Evolutionary conservation across 768 basidiomycete genomes (phyloP).

Genomic region (Lactarius tabidus): DNA sequence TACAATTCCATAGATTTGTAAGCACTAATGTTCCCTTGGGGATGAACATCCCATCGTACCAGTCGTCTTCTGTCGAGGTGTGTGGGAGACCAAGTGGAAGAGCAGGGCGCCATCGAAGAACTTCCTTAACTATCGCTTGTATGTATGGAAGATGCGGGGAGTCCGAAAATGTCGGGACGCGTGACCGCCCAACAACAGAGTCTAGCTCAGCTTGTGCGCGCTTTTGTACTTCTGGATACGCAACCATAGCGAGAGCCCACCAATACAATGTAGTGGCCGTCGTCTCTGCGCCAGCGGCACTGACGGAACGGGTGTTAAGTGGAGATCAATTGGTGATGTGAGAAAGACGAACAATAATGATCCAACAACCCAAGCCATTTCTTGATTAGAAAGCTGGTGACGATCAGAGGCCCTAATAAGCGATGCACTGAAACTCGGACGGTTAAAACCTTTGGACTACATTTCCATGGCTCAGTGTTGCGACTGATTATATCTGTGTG

Average conservation of each 20-base stretch:
- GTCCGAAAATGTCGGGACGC: background rate
- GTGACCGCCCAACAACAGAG: background rate
- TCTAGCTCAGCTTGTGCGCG: background rate
- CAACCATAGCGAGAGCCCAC: background rate
- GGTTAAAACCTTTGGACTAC: background rate
- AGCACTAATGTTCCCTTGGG: background rate
- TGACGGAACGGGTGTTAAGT: too few relatives aligned
- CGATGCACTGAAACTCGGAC: background rate
- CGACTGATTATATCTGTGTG: background rate
- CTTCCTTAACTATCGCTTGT: too few relatives aligned
- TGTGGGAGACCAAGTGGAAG: background rate
- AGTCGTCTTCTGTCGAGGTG: too few relatives aligned
- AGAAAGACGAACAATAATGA: too few relatives aligned
- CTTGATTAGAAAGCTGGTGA: background rate
- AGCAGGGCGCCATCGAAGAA: background rate
- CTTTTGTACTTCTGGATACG: too few relatives aligned
- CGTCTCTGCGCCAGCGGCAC: too few relatives aligned
- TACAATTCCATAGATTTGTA: background rate
- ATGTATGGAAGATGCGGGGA: background rate
- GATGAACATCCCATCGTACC: background rate
- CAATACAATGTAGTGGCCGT: background rate
- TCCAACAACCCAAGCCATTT: background rate
- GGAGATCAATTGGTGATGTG: too few relatives aligned
- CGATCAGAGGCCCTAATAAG: background rate
- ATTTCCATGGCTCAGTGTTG: background rate